These are phyloP conservation scores for Lotmaria passim DNA, from an alignment of 208 protist genomes.

Conservation along the genomic window DNA sequence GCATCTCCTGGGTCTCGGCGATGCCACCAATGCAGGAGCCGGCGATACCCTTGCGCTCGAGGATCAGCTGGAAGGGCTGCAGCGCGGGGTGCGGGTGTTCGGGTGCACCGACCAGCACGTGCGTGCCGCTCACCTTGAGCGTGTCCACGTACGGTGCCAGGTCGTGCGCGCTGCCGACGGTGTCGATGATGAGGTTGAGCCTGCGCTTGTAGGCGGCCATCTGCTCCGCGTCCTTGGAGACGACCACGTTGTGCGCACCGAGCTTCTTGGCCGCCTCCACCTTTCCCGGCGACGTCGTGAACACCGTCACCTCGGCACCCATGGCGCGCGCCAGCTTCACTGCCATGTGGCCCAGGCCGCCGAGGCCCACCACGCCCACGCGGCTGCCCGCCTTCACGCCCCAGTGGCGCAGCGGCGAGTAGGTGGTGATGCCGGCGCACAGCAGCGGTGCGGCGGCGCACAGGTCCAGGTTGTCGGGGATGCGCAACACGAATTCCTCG, in stretches of 20 bases:
- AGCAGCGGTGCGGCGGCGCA: slow-evolving; percentile 75
- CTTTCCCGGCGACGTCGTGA: slow-evolving; percentile 75
- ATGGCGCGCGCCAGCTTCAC: slow-evolving; percentile 86
- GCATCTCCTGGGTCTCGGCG: slow-evolving; percentile 82
- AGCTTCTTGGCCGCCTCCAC: no score
- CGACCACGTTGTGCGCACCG: slow-evolving; percentile 61
- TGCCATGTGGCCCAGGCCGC: slow-evolving; percentile 90
- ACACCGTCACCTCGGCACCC: slow-evolving; percentile 87
- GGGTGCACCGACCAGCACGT: slow-evolving; percentile 64
- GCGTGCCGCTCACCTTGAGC: slow-evolving; percentile 49
- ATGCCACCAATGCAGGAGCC: slow-evolving; percentile 75
- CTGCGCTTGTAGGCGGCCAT: slow-evolving; percentile 48
- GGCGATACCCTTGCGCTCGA: slow-evolving; percentile 31
- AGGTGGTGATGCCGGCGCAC: slow-evolving; percentile 92
- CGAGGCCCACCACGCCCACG: slow-evolving; percentile 81
- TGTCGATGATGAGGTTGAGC: slow-evolving; percentile 77
- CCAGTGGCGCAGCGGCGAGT: slow-evolving; percentile 76
- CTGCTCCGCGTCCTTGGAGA: slow-evolving; percentile 58
- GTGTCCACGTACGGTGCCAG: slow-evolving; percentile 53
- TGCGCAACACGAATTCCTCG: slow-evolving; percentile 67
- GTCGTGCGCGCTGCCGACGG: slow-evolving; percentile 58
- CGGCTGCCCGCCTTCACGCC: slow-evolving; percentile 57
- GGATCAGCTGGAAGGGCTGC: slow-evolving; percentile 28
- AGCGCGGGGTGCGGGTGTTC: slow-evolving; percentile 4
- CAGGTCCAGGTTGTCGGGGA: slow-evolving; percentile 70